Conservation (phyloP, 2,329 filamentous ascomycete species). For the Scorias spongiosa region DNA sequence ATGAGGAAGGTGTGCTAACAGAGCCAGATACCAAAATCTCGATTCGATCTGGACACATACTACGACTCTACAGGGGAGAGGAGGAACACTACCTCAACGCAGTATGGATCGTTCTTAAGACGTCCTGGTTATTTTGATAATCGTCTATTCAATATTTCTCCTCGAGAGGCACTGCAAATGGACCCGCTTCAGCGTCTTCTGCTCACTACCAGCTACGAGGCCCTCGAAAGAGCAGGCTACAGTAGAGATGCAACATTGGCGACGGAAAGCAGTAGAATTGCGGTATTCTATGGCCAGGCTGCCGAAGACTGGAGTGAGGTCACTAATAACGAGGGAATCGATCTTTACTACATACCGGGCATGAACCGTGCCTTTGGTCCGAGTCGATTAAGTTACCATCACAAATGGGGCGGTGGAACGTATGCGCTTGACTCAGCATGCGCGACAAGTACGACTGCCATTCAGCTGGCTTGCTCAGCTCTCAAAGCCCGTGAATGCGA, state of each 20-base stretch:
- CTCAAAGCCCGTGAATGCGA: constrained; percentile 17
- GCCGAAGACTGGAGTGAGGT: constrained; percentile 20
- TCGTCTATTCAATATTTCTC: constrained; percentile 26
- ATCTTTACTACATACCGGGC: constrained; percentile 14
- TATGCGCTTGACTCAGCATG: constrained; percentile 18
- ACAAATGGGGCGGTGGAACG: constrained; percentile 13
- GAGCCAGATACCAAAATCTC: background rate
- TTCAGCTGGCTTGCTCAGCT: constrained; percentile 10
- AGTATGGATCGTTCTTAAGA: constrained; percentile 25
- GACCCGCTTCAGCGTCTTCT: constrained; percentile 12
- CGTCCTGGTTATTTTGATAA: constrained; percentile 25
- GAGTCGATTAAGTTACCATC: constrained; percentile 12
- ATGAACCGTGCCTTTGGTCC: constrained; percentile 16
- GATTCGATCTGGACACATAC: constrained; percentile 18
- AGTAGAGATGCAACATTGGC: constrained; percentile 17
- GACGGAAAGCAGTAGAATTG: constrained; percentile 16
- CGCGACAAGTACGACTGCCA: constrained; percentile 3
- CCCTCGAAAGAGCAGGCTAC: constrained; percentile 10
- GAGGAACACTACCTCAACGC: constrained; percentile 9
- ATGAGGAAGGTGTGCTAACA: background rate
- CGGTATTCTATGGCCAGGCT: constrained; percentile 20
- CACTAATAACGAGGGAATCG: constrained; percentile 13
- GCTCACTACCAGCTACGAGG: constrained; percentile 15
- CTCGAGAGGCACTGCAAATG: constrained; percentile 12
- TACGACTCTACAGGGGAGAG: constrained; percentile 17